Conservation (phyloP, 108 stramenopile genomes). For the Mayamaea pseudoterrestris region DNA sequence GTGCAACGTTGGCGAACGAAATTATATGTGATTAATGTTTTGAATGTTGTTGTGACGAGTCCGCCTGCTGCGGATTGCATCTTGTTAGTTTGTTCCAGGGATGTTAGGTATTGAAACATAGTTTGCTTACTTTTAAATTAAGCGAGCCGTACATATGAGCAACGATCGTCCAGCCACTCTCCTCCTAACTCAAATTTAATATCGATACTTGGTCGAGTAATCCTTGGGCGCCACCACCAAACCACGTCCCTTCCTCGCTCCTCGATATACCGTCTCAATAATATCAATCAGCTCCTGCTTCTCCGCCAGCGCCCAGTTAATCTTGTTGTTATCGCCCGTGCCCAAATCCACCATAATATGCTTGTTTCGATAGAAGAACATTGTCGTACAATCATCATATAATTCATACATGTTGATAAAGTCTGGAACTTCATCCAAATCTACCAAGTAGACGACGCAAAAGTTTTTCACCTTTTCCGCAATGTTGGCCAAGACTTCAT, state of each 20-base stretch:
- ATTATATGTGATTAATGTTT: too few species aligned
- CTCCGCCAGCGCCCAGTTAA: constrained; percentile 94
- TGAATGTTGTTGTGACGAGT: too few species aligned
- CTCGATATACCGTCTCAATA: constrained; percentile 95
- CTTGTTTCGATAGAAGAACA: constrained; percentile 98
- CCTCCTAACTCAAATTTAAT: constrained; percentile 38
- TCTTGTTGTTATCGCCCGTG: constrained; percentile 99
- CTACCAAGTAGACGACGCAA: constrained; percentile 95
- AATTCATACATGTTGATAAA: constrained; percentile 98
- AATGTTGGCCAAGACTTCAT: constrained; percentile 83
- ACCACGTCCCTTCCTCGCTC: constrained; percentile 93
- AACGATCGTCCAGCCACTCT: too few species aligned
- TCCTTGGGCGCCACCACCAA: constrained; percentile 97
- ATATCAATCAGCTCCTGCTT: constrained; percentile 98
- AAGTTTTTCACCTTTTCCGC: constrained; percentile 98
- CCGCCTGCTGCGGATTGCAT: too few species aligned
- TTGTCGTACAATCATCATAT: constrained; percentile 93
- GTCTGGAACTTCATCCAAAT: constrained; percentile 97
- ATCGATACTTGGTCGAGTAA: constrained; percentile 95
- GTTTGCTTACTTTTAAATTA: background rate
- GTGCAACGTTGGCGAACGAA: too few species aligned
- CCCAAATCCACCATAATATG: constrained; percentile 99
- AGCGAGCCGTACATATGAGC: background rate
- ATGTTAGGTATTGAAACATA: background rate
- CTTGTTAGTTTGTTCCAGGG: constrained; percentile 4